Conservation (phyloP, 495 filamentous ascomycete species). For the Entonaema liquescens region DNA sequence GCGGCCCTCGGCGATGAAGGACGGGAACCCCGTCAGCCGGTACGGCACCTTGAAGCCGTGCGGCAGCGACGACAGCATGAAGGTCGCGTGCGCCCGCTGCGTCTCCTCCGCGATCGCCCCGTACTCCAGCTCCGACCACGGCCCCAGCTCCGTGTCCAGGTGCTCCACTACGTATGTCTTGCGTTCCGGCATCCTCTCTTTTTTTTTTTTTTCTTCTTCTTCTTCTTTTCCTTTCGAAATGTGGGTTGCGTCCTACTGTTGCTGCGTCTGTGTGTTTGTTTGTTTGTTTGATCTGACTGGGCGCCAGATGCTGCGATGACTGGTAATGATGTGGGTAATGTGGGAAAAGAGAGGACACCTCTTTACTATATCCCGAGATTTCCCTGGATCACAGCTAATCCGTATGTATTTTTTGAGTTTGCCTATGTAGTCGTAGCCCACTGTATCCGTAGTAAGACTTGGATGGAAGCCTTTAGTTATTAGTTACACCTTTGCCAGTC, state of each 20-base stretch:
- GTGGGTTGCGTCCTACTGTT: background rate
- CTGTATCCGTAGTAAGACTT: no score
- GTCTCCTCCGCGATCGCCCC: constrained; percentile 83
- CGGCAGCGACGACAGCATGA: constrained; percentile 87
- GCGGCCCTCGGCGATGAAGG: constrained; percentile 71
- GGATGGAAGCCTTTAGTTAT: no score
- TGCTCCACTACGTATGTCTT: constrained; percentile 92
- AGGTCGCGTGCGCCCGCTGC: constrained; percentile 68
- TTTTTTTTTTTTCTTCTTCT: no score
- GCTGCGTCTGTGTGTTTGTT: background rate
- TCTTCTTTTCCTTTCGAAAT: no score
- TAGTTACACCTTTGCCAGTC: background rate
- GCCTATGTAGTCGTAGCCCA: no score
- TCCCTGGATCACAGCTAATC: background rate
- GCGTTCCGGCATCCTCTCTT: constrained; percentile 33
- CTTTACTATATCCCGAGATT: background rate
- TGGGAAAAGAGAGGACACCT: background rate
- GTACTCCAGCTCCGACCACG: constrained; percentile 94
- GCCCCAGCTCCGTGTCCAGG: constrained; percentile 90
- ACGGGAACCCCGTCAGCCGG: constrained; percentile 64
- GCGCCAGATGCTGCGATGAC: no score
- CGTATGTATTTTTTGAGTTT: no score
- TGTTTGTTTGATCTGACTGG: background rate
- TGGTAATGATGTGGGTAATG: background rate
- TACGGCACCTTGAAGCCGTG: constrained; percentile 70